Evolutionary conservation across 1,284 basidiomycete species (phyloP), one percentile per base, ranked within the genome.

Genomic region (Malassezia psittaci): DNA sequence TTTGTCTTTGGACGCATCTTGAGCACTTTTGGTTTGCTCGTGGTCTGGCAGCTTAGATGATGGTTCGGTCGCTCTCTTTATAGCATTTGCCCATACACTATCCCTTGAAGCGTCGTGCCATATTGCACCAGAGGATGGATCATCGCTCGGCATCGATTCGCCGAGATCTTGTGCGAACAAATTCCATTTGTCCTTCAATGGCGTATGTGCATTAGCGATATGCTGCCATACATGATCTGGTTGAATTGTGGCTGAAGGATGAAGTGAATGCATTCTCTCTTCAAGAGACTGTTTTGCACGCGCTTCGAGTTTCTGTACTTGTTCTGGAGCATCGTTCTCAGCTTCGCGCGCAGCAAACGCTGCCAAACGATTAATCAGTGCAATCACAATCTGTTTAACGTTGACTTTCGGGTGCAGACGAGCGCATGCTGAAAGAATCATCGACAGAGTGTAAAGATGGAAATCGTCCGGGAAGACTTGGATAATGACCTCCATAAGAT

Each of bases 401-500:
- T 68, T 74, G 60, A 74, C 72, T 58, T 70, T 73, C 44, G 72
- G 69, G 51, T 73, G 72, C 33, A 74, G 61, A 11, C 67, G 66
- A 3, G 72, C 68, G 49, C 72, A 74, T 6, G 72, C 72, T 15
- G 66, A 67, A n/a, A 74, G 59, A 60, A 74, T 65, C 9, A 66
- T 66, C 0, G 67, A 59, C 12, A 74, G 61, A 5, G 70, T 74
- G 44, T 66, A 67, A 32, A 74, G 63, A 48, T 74, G 72, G 47
- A 74, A 74, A 37, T 74, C 72, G 51, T 74, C 72, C n/a, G 70
- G 70, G 46, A 74, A 74, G 33, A 74, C 72, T 47, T 74, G 72
- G 45, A 74, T 73, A 52, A 74, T 69, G 5, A 73, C 72, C 52
- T 74, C 72, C 72, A 74, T 74, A 46, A 74, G 67, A 36, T 74